Conservation (phyloP, 306 rosid species). For the Cicer pinnatifidum region DNA sequence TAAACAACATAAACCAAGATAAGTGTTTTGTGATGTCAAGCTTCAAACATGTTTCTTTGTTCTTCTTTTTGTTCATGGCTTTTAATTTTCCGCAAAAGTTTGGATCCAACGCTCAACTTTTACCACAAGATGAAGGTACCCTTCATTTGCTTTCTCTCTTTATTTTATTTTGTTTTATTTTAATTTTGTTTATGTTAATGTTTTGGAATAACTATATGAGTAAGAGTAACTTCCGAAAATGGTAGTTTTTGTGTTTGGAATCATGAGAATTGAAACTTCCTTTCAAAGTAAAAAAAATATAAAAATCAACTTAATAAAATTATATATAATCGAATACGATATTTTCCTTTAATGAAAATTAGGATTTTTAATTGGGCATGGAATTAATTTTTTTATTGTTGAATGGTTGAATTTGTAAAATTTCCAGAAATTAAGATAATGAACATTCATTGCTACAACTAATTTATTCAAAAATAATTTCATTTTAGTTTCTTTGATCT, state of each 20-base stretch:
- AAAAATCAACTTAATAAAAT: not conserved
- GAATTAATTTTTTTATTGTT: not conserved
- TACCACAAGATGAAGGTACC: slow-evolving; percentile 79
- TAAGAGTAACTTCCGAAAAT: slow-evolving; percentile 30
- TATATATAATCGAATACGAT: not conserved
- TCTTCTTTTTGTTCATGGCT: slow-evolving; percentile 44
- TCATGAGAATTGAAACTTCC: slow-evolving; percentile 16
- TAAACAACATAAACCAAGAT: slow-evolving; percentile 12
- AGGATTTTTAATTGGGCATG: not conserved
- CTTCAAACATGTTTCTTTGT: slow-evolving; percentile 38
- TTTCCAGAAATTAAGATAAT: slow-evolving; percentile 15
- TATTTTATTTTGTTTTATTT: not conserved
- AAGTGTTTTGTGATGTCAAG: slow-evolving; percentile 46
- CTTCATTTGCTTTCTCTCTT: not conserved
- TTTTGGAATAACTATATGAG: not conserved
- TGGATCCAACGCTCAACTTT: slow-evolving; percentile 62
- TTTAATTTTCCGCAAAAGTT: slow-evolving; percentile 52
- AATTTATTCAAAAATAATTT: not conserved
- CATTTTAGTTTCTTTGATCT: not conserved
- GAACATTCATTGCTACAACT: not conserved
- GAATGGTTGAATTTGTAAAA: not conserved
- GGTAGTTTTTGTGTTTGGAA: not conserved
- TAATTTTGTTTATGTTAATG: not conserved
- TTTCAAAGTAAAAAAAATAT: not conserved
- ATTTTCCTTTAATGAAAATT: not conserved